These are phyloP conservation scores for Russula brevipes DNA, from an alignment of 768 basidiomycete species.

Conservation along the genomic window DNA sequence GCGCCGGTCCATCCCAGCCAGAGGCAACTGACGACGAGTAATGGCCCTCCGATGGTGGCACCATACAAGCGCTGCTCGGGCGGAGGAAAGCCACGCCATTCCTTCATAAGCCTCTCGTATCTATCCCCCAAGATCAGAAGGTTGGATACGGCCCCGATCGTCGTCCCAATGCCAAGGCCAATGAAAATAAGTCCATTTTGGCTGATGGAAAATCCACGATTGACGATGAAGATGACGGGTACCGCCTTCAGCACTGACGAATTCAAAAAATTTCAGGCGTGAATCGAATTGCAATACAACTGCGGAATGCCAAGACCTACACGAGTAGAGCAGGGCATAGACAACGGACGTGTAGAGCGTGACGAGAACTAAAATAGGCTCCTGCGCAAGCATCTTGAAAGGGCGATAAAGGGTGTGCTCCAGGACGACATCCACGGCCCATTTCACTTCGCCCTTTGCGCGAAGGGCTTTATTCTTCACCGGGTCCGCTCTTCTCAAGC, in stretches of 20 bases:
- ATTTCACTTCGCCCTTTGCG: conserved; percentile 54
- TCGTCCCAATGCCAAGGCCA: conserved; percentile 36
- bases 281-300: not conserved
- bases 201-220: conserved; percentile 33
- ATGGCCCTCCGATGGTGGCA: conserved; percentile 35
- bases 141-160: conserved; percentile 30
- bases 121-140: conserved; percentile 25
- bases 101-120: conserved; percentile 32
- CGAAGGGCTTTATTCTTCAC: conserved; percentile 40
- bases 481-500: conserved; percentile 48
- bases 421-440: conserved; percentile 48
- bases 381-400: conserved; percentile 53
- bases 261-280: not conserved
- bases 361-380: conserved; percentile 57
- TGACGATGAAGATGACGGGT: conserved; percentile 36
- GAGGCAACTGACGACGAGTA: conserved; percentile 36
- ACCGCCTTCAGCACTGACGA: conserved; percentile 35
- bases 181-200: conserved; percentile 38
- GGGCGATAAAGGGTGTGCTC: conserved; percentile 54
- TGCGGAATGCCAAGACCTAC: conserved; percentile 34
- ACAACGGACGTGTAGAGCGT: conserved; percentile 58
- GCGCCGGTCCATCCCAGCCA: conserved; percentile 51
- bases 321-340: conserved; percentile 55
- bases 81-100: conserved; percentile 39
- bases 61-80: conserved; percentile 38